These are phyloP conservation scores for Tephrocybe rancida DNA, from an alignment of 768 basidiomycete genomes.

Conservation along the genomic window DNA sequence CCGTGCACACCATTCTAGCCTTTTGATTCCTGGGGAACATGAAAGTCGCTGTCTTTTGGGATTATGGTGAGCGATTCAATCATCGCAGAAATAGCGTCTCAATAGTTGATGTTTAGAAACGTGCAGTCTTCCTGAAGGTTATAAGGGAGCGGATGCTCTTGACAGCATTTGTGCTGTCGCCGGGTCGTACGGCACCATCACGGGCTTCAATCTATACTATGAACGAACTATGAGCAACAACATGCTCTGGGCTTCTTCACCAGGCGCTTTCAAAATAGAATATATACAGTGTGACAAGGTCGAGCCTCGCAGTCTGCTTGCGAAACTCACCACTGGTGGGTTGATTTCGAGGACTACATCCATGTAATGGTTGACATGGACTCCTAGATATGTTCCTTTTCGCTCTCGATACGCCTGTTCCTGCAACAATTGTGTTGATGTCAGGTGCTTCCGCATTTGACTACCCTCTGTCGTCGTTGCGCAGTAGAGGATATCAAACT, in stretches of 20 bases:
- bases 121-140: constrained; percentile 28
- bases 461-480: constrained; percentile 8
- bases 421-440: constrained; percentile 16
- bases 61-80: constrained; percentile 23
- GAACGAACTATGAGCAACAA: neutral
- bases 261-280: neutral
- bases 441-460: constrained; percentile 2
- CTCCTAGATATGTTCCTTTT: constrained; percentile 15
- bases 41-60: constrained; percentile 25
- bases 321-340: constrained; percentile 7
- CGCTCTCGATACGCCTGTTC: constrained; percentile 4
- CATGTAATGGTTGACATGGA: neutral
- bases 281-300: neutral
- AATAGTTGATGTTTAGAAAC: constrained; percentile 23
- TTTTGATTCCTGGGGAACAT: neutral
- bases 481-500: constrained; percentile 6
- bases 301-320: neutral
- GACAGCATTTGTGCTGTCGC: constrained; percentile 28
- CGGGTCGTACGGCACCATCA: constrained; percentile 29
- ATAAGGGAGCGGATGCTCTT: constrained; percentile 28
- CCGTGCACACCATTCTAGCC: too few species aligned
- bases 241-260: neutral
- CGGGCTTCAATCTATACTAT: constrained; percentile 31
- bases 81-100: neutral
- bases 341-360: neutral